Evolutionary conservation across 306 rosid genomes (phyloP), one percentile per base, ranked within the genome.

Genomic region (Urtica urens): DNA sequence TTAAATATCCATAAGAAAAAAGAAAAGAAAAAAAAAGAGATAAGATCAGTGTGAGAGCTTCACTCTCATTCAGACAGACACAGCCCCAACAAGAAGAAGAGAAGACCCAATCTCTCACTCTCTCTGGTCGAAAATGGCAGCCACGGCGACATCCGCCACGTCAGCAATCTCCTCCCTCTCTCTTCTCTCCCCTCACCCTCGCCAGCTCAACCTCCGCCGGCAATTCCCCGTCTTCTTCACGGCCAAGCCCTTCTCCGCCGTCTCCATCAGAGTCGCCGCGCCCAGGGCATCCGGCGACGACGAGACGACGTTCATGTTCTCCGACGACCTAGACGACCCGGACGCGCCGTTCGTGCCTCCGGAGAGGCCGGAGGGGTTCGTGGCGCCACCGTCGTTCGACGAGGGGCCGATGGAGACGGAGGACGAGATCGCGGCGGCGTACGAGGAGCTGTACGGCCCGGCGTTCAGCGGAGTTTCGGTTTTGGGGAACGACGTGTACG

Each of bases 381-480:
- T 75, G 3, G 6, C 75, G 2, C 85, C 86, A 1, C 78, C 87
- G 1, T 73, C 82, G 57, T 53, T 90, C 55, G 85, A 77, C 55
- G 95, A 85, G 0, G 95, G 80, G 1, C 88, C 85, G 0, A 1
- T 50, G 30, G 99, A 90, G 55, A 12, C 71, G 20, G 94, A 90
- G 49, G 99, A 90, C 0, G 87, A 90, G 51, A 67, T 81, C 5
- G 81, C 95, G 41, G 60, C 78, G 2, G 95, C 93, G 0, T 90
- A 77, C 30, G 99, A 90, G 66, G 87, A 85, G 50, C 60, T 79
- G 1, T 90, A 90, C 38, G 99, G 99, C 1, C 81, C 85, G 0
- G 95, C 73, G 0, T 90, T 77, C 83, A 90, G 99, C 15, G 95
- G 99, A 0, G 56, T 71, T 1, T 64, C 59, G 30, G 60, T 79